phyloP scores from a whole-genome alignment of 192 early-diverging fungal genomes.

The Blastocladiella britannica region DNA sequence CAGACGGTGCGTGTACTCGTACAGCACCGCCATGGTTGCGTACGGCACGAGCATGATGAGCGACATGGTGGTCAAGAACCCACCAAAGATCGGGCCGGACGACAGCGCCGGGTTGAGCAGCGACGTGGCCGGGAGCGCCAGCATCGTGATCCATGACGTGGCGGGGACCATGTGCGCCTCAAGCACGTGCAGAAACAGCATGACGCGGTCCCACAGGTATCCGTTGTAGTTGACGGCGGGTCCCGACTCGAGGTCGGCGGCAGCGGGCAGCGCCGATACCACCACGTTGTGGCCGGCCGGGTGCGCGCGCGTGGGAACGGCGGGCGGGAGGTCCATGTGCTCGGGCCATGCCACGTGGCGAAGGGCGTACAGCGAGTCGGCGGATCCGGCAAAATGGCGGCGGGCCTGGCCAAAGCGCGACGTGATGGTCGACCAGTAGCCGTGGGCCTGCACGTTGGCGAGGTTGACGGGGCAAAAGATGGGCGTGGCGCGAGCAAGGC shows the following conservation, averaged over 20 bases:
- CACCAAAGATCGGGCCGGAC: neutral
- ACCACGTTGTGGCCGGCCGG: too few relatives aligned
- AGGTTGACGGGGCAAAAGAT: conserved; percentile 51
- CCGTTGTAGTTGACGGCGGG: too few relatives aligned
- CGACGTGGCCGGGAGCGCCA: conserved; percentile 8
- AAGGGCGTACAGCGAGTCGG: conserved; percentile 43
- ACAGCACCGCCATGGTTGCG: neutral
- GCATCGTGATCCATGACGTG: conserved; percentile 32
- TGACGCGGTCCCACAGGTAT: conserved; percentile 16
- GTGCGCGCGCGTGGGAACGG: conserved; percentile 3
- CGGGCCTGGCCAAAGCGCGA: conserved; percentile 49
- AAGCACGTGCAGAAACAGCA: conserved; percentile 17
- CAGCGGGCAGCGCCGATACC: too few relatives aligned
- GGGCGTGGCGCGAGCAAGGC: conserved; percentile 37
- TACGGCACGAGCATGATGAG: neutral
- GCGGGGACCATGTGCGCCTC: conserved; percentile 27
- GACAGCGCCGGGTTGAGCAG: neutral
- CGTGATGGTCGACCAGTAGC: conserved; percentile 26
- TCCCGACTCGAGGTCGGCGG: too few relatives aligned
- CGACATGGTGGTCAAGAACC: neutral
- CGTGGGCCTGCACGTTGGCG: conserved; percentile 28
- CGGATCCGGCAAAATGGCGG: conserved; percentile 48
- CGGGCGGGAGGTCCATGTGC: neutral
- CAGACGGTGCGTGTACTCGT: neutral
- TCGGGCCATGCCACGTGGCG: conserved; percentile 7